Evolutionary conservation across 2,329 filamentous ascomycete species (phyloP).

Genomic region (Penicillium verrucosum): DNA sequence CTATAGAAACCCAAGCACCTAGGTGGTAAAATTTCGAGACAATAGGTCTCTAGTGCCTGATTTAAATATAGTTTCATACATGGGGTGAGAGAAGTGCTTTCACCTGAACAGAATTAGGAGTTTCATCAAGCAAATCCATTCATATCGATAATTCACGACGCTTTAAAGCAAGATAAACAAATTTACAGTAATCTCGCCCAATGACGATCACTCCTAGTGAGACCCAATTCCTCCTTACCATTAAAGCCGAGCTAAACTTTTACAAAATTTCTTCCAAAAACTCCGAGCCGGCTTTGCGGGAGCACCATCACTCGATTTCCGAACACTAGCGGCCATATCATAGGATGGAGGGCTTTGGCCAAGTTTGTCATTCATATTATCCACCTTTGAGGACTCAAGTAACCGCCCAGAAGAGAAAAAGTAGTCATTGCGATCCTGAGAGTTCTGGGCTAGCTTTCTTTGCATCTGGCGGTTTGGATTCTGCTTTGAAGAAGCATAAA

Average conservation of each 20-base stretch:
- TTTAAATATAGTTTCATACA: neutral
- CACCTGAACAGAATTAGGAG: neutral
- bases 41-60: neutral
- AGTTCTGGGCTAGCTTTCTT: neutral
- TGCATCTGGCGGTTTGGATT: neutral
- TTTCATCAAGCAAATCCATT: neutral
- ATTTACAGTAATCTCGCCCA: neutral
- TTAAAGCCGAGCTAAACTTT: neutral
- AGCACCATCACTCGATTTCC: slow-evolving; percentile 1
- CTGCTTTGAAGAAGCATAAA: neutral
- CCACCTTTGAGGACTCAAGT: neutral
- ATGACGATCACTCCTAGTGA: neutral
- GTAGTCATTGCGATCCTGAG: neutral
- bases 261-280: slow-evolving; percentile 2
- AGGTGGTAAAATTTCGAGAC: neutral
- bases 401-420: neutral
- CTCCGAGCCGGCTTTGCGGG: neutral
- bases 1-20: neutral
- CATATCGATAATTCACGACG: neutral
- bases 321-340: neutral
- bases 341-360: neutral
- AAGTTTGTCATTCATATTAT: slow-evolving; percentile 2
- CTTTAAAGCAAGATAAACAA: slow-evolving; percentile 1
- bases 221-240: neutral
- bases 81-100: neutral